A percentile compares a stretch with the other conserved stretches of the same genome.
Conservation (phyloP, 1,284 basidiomycete genomes). For the Butyriboletus appendiculatus region DNA sequence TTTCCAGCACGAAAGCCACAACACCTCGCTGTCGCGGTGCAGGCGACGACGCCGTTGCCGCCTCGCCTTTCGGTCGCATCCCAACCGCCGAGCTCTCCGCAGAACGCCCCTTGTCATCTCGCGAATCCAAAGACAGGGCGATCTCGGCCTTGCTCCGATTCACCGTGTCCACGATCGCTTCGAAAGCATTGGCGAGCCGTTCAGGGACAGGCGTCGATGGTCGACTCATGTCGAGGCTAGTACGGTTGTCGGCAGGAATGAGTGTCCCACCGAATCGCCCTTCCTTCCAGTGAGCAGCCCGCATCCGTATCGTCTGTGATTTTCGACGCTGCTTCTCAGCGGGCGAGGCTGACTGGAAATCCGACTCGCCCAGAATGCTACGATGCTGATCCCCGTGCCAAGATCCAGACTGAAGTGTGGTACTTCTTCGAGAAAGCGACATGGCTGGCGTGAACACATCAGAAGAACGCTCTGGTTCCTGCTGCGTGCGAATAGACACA, state of each 20-base stretch:
- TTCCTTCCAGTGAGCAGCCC: conserved; percentile 47
- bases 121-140: conserved; percentile 9
- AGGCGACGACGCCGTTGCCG: conserved; percentile 17
- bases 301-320: conserved; percentile 47
- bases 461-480: background rate
- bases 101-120: conserved; percentile 11
- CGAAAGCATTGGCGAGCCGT: conserved; percentile 40
- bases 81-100: background rate
- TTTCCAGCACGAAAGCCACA: conserved; percentile 57
- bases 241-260: conserved; percentile 18
- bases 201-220: conserved; percentile 38
- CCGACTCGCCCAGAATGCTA: conserved; percentile 1
- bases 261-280: conserved; percentile 40
- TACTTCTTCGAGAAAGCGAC: conserved; percentile 10
- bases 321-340: conserved; percentile 38
- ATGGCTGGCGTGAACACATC: conserved; percentile 5
- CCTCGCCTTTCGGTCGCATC: conserved; percentile 1
- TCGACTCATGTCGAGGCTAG: conserved; percentile 16
- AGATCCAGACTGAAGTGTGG: conserved; percentile 4
- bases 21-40: conserved; percentile 37
- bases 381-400: conserved; percentile 11
- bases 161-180: conserved; percentile 45
- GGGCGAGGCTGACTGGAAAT: conserved; percentile 6
- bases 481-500: conserved; percentile 1
- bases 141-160: conserved; percentile 19